phyloP scores from a whole-genome alignment of 768 basidiomycete species.

The Mycena amicta region DNA sequence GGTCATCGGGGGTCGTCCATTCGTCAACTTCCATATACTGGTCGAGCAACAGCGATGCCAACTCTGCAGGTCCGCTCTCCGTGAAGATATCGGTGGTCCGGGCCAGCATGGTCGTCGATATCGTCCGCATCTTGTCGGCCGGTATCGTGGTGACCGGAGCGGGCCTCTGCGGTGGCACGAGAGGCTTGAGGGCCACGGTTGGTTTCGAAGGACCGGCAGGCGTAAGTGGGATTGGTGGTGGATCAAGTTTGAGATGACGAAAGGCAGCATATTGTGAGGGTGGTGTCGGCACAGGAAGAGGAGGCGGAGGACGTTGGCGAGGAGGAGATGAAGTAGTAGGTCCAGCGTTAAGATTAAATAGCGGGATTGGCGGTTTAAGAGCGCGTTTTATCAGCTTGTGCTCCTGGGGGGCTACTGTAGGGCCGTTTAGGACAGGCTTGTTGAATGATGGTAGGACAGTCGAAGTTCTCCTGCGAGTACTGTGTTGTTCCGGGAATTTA shows the following conservation, averaged over 20 bases:
- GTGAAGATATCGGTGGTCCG: conserved; percentile 54
- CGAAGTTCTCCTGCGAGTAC: no score
- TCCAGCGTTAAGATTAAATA: conserved; percentile 8
- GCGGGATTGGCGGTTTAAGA: conserved; percentile 17
- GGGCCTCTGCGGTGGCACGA: conserved; percentile 18
- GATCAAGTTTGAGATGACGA: conserved; percentile 7
- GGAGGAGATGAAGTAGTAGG: conserved; percentile 4
- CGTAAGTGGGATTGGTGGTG: conserved; percentile 12
- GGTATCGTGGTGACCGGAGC: conserved; percentile 24
- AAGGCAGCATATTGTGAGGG: conserved; percentile 10
- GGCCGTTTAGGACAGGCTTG: neutral
- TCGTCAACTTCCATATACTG: conserved; percentile 40
- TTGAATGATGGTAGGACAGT: no score
- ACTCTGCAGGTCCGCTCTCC: conserved; percentile 50
- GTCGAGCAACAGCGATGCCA: conserved; percentile 56
- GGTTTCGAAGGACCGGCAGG: conserved; percentile 16
- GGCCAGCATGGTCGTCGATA: conserved; percentile 56
- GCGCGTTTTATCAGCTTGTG: conserved; percentile 4
- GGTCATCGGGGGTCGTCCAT: conserved; percentile 28
- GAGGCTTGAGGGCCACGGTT: conserved; percentile 12
- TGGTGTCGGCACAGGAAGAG: conserved; percentile 7
- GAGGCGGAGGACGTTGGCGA: neutral
- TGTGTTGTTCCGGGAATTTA: no score
- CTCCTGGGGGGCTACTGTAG: neutral
- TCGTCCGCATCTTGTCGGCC: conserved; percentile 46